phyloP scores from a whole-genome alignment of 2,329 filamentous ascomycete species.

The Colletotrichum sp. region DNA sequence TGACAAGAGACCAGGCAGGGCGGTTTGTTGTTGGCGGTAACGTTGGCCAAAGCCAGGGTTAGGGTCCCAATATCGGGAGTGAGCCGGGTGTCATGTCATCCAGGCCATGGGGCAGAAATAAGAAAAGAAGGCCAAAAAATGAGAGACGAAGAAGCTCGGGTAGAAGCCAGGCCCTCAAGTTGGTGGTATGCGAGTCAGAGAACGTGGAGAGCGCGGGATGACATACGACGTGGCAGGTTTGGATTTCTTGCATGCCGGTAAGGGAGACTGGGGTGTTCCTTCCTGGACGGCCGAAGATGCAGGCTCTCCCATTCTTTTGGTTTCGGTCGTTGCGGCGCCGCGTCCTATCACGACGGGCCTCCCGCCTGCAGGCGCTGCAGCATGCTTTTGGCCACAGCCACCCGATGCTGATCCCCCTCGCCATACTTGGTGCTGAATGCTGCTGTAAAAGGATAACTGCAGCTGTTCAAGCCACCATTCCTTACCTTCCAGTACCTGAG shows the following conservation, averaged over 20 bases:
- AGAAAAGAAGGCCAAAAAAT: neutral
- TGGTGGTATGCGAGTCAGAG: constrained; percentile 13
- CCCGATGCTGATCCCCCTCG: neutral
- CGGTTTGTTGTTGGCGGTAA: constrained; percentile 2
- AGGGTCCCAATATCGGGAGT: neutral
- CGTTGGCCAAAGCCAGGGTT: neutral
- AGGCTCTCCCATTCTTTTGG: constrained; percentile 8
- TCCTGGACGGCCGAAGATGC: neutral
- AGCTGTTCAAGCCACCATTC: neutral
- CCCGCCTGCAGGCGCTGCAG: neutral
- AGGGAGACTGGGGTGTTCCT: constrained; percentile 14
- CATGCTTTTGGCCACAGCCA: constrained; percentile 1
- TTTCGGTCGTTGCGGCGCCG: neutral
- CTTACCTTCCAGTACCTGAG: neutral
- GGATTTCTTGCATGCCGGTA: constrained; percentile 6
- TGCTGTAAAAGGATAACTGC: neutral
- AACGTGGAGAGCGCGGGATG: constrained; percentile 21
- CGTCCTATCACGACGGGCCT: constrained; percentile 12
- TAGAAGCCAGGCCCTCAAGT: neutral
- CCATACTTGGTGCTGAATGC: neutral
- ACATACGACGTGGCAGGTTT: constrained; percentile 21
- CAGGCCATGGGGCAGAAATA: neutral
- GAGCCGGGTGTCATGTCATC: neutral
- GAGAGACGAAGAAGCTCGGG: neutral
- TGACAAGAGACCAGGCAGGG: neutral